A percentile compares a stretch with the other conserved stretches of the same genome.
Evolutionary conservation across 2,329 filamentous ascomycete species (phyloP).

Genomic region (Claviceps pazoutovae): DNA sequence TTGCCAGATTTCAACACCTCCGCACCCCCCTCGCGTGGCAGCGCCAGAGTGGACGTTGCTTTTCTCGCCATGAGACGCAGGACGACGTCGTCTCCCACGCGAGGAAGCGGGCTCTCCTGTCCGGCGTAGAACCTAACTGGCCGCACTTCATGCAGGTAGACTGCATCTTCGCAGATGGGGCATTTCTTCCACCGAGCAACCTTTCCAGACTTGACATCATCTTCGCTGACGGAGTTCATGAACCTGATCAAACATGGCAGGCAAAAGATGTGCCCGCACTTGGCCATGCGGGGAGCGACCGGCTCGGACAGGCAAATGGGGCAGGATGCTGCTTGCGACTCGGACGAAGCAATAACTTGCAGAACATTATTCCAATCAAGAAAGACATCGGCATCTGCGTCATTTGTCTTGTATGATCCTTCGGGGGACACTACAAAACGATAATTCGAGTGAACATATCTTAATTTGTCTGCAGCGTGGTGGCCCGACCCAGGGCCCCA

Average conservation of each 20-base stretch:
- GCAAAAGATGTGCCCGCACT: constrained; percentile 94
- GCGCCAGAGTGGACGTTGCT: constrained; percentile 67
- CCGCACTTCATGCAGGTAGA: constrained; percentile 82
- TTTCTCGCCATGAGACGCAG: constrained; percentile 72
- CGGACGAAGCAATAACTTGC: constrained; percentile 79
- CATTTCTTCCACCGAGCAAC: constrained; percentile 83
- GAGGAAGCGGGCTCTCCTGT: constrained; percentile 68
- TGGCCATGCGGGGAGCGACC: constrained; percentile 90
- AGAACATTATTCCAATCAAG: constrained; percentile 83
- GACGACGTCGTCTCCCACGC: constrained; percentile 79
- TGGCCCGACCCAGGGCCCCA: constrained; percentile 84
- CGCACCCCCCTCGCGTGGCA: constrained; percentile 66
- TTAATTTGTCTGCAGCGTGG: constrained; percentile 80
- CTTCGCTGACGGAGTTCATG: constrained; percentile 72
- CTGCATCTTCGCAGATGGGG: constrained; percentile 83
- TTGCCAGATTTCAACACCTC: constrained; percentile 56
- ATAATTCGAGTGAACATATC: constrained; percentile 90
- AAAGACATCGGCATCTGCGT: constrained; percentile 74
- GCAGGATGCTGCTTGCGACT: constrained; percentile 79
- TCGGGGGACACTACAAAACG: constrained; percentile 84
- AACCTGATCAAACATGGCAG: constrained; percentile 86
- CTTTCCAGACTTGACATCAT: constrained; percentile 53
- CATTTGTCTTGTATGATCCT: constrained; percentile 66
- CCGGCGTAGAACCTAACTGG: constrained; percentile 86
- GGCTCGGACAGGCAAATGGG: constrained; percentile 91